Conservation (phyloP, 805 yeast genomes). For the Lachancea mirantina region DNA sequence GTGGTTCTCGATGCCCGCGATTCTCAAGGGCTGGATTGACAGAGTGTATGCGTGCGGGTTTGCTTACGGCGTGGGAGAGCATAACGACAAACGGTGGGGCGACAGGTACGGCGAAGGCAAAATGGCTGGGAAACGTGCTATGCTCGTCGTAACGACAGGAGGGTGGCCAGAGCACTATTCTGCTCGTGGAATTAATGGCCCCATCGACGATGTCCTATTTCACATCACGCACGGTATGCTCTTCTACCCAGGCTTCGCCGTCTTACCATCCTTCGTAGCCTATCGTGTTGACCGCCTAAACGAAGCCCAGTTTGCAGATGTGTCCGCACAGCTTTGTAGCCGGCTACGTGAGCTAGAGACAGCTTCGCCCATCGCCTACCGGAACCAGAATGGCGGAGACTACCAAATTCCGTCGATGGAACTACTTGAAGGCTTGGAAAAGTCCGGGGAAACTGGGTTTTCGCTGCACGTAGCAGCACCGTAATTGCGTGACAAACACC, state of each 20-base stretch:
- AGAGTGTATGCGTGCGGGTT: conserved; percentile 21
- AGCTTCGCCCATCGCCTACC: conserved; percentile 13
- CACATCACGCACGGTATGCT: conserved; percentile 24
- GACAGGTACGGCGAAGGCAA: conserved; percentile 23
- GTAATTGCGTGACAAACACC: no score
- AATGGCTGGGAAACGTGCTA: conserved; percentile 20
- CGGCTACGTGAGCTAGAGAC: conserved; percentile 8
- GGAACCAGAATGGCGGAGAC: conserved; percentile 20
- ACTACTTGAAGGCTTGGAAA: conserved; percentile 15
- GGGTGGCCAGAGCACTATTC: conserved; percentile 12
- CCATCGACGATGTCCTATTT: conserved; percentile 17
- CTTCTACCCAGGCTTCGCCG: conserved; percentile 20
- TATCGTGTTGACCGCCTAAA: conserved; percentile 8
- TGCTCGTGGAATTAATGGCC: conserved; percentile 19
- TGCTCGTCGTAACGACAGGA: conserved; percentile 15
- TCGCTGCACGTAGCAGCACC: conserved; percentile 11
- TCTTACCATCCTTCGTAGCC: conserved; percentile 17
- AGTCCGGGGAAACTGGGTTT: conserved; percentile 12
- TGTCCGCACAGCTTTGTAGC: conserved; percentile 7
- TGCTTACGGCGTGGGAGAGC: conserved; percentile 20
- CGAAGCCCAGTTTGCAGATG: conserved; percentile 5
- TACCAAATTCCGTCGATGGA: conserved; percentile 12
- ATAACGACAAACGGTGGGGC: conserved; percentile 11
- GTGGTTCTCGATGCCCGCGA: conserved; percentile 31
- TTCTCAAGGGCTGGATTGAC: conserved; percentile 28